These are phyloP conservation scores for Backusella parvicylindrica DNA, from an alignment of 192 early-diverging fungal species.

Conservation along the genomic window DNA sequence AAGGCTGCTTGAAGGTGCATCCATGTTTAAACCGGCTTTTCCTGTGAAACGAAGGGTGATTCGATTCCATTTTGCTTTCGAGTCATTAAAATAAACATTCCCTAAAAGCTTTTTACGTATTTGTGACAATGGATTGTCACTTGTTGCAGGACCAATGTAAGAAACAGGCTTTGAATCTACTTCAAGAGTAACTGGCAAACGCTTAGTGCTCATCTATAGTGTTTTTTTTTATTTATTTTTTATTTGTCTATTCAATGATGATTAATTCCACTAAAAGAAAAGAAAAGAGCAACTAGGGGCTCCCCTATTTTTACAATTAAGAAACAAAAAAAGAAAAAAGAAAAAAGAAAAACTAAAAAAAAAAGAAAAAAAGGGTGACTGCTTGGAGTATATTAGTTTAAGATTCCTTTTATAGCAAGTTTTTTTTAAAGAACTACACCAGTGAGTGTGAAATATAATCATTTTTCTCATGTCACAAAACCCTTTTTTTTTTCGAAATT, in stretches of 20 bases:
- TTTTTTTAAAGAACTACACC: neutral
- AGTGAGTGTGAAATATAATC: neutral
- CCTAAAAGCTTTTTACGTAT: conserved; percentile 30
- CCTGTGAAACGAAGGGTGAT: conserved; percentile 29
- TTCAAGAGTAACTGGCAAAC: neutral
- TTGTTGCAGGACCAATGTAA: conserved; percentile 32
- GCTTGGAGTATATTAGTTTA: neutral
- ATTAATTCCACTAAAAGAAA: neutral
- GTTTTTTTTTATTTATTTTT: neutral
- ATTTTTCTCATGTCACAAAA: neutral
- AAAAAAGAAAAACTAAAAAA: neutral
- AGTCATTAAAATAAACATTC: conserved; percentile 19
- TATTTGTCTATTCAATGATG: neutral
- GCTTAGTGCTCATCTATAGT: neutral
- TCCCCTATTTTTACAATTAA: neutral
- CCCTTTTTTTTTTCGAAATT: neutral
- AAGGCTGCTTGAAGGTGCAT: conserved; percentile 1
- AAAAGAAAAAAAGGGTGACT: neutral
- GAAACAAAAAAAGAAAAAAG: neutral
- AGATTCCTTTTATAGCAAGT: neutral
- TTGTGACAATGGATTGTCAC: conserved; percentile 28
- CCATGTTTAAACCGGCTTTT: conserved; percentile 20
- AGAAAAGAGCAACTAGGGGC: neutral
- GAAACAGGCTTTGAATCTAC: conserved; percentile 17
- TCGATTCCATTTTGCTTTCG: conserved; percentile 31